Conservation (phyloP, 768 basidiomycete genomes). For the Suillus weaverae region DNA sequence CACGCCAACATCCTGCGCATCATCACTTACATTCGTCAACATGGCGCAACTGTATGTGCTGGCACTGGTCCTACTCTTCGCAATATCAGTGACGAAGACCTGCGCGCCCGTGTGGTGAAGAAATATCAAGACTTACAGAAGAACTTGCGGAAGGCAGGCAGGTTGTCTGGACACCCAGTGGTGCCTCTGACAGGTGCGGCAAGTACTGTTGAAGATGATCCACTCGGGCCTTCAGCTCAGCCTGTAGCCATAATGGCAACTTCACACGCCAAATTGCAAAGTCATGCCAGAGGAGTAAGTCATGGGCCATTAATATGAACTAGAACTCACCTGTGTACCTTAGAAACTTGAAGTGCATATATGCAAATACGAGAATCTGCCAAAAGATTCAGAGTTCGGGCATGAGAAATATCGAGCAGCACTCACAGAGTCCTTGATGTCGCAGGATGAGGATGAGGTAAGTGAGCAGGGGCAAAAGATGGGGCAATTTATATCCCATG, state of each 20-base stretch:
- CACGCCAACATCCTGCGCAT: background rate
- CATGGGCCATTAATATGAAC: background rate
- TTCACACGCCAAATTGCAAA: background rate
- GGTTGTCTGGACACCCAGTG: background rate
- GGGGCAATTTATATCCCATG: background rate
- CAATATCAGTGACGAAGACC: background rate
- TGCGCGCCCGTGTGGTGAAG: background rate
- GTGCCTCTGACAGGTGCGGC: background rate
- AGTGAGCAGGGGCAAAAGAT: background rate
- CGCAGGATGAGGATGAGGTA: background rate
- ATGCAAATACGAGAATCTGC: background rate
- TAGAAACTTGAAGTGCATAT: background rate
- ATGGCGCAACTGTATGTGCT: background rate
- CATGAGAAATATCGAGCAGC: background rate
- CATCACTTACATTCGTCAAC: background rate
- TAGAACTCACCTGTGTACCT: background rate
- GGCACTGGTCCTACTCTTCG: background rate
- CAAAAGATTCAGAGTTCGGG: background rate
- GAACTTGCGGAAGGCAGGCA: background rate
- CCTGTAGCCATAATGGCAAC: background rate
- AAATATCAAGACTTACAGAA: background rate
- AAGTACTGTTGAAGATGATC: background rate
- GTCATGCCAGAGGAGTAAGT: background rate
- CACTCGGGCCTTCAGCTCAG: background rate
- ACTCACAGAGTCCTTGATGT: background rate